These are phyloP conservation scores for Rhodotorula sp. DNA, from an alignment of 1,284 basidiomycete genomes.

Conservation along the genomic window DNA sequence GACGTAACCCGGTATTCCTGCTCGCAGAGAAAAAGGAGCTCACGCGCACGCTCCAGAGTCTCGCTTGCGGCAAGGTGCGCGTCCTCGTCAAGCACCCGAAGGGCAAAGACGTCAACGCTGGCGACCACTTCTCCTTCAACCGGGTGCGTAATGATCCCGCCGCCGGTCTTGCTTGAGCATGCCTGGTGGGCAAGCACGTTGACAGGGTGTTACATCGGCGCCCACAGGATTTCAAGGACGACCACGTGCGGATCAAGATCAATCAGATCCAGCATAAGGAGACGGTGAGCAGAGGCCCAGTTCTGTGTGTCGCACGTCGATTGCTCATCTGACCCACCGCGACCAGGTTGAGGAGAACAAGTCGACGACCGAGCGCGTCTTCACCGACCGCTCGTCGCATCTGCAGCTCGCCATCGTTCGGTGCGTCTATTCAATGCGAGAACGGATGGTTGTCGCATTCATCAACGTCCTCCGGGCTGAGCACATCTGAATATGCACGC, in stretches of 20 bases:
- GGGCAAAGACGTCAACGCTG: conserved; percentile 75
- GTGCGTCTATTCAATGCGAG: conserved; percentile 2
- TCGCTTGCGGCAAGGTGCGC: conserved; percentile 86
- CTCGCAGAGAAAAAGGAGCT: conserved; percentile 70
- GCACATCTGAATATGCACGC: background rate
- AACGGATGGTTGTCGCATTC: background rate
- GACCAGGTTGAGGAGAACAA: conserved; percentile 78
- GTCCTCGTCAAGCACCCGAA: conserved; percentile 79
- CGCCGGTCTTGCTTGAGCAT: no score
- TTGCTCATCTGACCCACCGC: background rate
- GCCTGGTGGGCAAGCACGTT: background rate
- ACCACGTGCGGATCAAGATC: conserved; percentile 79
- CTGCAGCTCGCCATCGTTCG: conserved; percentile 93
- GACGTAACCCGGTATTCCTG: background rate
- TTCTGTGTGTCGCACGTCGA: background rate
- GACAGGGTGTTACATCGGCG: background rate
- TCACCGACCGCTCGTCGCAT: conserved; percentile 79
- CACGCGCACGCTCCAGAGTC: conserved; percentile 80
- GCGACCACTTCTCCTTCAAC: conserved; percentile 81
- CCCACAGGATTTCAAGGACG: conserved; percentile 69
- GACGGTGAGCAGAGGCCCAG: conserved; percentile 58
- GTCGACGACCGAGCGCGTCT: conserved; percentile 78
- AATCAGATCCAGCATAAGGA: conserved; percentile 95
- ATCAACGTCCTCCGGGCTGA: background rate
- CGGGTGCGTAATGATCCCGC: conserved; percentile 33